Conservation (phyloP, 495 filamentous ascomycete species). For the Hypoxylon fuscum region DNA sequence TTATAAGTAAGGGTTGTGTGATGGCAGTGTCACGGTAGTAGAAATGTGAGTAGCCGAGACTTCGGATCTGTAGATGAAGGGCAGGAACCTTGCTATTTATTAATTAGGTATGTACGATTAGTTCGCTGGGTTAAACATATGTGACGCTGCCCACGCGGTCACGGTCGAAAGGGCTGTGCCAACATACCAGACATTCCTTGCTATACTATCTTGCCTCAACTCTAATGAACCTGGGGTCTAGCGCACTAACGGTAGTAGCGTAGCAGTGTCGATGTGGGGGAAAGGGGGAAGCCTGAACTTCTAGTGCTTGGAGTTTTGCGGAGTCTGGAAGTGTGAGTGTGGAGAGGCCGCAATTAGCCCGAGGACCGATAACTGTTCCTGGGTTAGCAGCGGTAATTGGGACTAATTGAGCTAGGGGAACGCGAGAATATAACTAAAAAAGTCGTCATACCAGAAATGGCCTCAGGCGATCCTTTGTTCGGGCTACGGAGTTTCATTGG, state of each 20-base stretch:
- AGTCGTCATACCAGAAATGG: conserved; percentile 15
- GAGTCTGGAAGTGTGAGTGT: no score
- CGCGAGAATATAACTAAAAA: conserved; percentile 5
- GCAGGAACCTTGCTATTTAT: conserved; percentile 20
- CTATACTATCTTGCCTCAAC: background rate
- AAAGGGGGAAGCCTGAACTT: conserved; percentile 3
- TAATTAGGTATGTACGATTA: background rate
- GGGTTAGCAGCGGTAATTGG: conserved; percentile 23
- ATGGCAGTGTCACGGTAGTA: conserved; percentile 11
- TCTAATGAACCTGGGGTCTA: conserved; percentile 20
- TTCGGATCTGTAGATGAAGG: conserved; percentile 4
- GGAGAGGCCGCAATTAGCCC: conserved; percentile 42
- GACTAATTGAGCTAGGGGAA: conserved; percentile 1
- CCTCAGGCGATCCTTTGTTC: conserved; percentile 13
- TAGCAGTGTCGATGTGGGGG: conserved; percentile 22
- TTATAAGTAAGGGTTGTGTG: background rate
- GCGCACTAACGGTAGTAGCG: background rate
- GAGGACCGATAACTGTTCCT: conserved; percentile 34
- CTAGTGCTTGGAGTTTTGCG: conserved; percentile 24
- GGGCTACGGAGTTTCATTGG: conserved; percentile 16
- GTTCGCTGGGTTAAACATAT: background rate
- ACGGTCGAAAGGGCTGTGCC: conserved; percentile 19
- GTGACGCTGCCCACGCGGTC: background rate
- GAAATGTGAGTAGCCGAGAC: conserved; percentile 15
- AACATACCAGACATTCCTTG: conserved; percentile 10